A percentile compares a stretch with the other conserved stretches of the same genome.
These are phyloP conservation scores for Grigorovia yakushimaensis DNA, from an alignment of 805 yeast species.

Conservation along the genomic window DNA sequence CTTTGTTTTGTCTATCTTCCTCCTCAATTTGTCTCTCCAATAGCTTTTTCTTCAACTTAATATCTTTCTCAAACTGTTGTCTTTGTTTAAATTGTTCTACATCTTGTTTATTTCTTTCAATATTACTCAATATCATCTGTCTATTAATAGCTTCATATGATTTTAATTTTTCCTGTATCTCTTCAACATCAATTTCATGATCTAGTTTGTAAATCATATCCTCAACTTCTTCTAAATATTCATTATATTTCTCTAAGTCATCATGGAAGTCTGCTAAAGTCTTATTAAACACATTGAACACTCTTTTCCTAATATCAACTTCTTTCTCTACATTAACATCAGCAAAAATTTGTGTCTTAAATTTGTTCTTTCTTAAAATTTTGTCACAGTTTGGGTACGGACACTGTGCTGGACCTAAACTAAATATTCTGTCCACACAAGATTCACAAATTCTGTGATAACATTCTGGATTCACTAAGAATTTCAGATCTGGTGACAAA, in stretches of 20 bases:
- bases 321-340: conserved; percentile 86
- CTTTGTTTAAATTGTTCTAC: conserved; percentile 49
- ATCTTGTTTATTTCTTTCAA: conserved; percentile 63
- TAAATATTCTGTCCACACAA: conserved; percentile 90
- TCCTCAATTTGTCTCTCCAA: conserved; percentile 59
- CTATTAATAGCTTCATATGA: conserved; percentile 67
- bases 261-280: conserved; percentile 60
- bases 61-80: conserved; percentile 63
- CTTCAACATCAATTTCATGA: conserved; percentile 57
- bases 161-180: conserved; percentile 54
- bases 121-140: conserved; percentile 66
- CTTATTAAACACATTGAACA: conserved; percentile 69
- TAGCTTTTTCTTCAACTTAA: conserved; percentile 37
- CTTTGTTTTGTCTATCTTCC: conserved; percentile 45
- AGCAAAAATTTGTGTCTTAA: conserved; percentile 88
- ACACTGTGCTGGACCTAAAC: conserved; percentile 93
- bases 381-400: conserved; percentile 89
- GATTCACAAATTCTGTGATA: conserved; percentile 96
- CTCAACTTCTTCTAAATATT: conserved; percentile 78
- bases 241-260: conserved; percentile 51
- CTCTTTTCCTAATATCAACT: conserved; percentile 78
- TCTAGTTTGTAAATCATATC: conserved; percentile 67
- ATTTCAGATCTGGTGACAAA: conserved; percentile 84
- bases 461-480: conserved; percentile 92
- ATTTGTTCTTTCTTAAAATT: conserved; percentile 75